phyloP scores from a whole-genome alignment of 2,329 filamentous ascomycete species.

The Cryoendolithus antarcticus region DNA sequence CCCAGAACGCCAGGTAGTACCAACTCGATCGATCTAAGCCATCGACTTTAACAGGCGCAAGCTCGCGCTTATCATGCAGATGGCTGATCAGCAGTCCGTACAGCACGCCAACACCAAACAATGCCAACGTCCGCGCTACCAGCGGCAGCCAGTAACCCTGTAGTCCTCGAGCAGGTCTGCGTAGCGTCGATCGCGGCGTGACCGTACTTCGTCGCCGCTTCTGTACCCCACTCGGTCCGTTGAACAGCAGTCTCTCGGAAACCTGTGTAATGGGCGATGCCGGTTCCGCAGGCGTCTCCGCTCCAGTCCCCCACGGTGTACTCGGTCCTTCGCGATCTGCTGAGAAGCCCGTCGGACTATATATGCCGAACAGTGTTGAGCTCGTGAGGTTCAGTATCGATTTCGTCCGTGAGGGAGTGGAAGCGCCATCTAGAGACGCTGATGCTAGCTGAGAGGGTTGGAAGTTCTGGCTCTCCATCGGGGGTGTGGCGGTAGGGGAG shows the following conservation, averaged over 20 bases:
- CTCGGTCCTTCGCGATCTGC: constrained; percentile 38
- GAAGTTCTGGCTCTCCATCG: constrained; percentile 10
- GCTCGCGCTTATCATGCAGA: constrained; percentile 56
- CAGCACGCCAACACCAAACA: constrained; percentile 68
- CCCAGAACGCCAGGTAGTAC: constrained; percentile 71
- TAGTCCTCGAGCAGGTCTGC: constrained; percentile 13
- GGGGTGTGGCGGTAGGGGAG: constrained; percentile 14
- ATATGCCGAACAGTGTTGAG: constrained; percentile 85
- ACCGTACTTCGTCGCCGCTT: constrained; percentile 15
- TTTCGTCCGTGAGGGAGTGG: constrained; percentile 51
- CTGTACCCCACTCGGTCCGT: constrained; percentile 11
- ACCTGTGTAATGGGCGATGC: too few relatives aligned
- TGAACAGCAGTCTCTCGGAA: constrained; percentile 7
- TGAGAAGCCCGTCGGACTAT: constrained; percentile 52
- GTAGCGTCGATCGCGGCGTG: constrained; percentile 9
- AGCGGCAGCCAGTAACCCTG: constrained; percentile 32
- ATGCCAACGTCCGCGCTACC: constrained; percentile 30
- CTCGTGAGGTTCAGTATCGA: constrained; percentile 79
- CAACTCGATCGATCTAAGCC: constrained; percentile 43
- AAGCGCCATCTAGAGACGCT: constrained; percentile 9
- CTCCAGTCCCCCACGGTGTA: constrained; percentile 61
- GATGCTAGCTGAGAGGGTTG: constrained; percentile 6
- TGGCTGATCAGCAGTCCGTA: constrained; percentile 75
- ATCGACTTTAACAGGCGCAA: constrained; percentile 51
- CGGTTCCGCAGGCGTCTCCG: constrained; percentile 6